Base-by-base conservation (phyloP, 2,329 filamentous ascomycete species). In the Pseudocercospora cruenta region DNA sequence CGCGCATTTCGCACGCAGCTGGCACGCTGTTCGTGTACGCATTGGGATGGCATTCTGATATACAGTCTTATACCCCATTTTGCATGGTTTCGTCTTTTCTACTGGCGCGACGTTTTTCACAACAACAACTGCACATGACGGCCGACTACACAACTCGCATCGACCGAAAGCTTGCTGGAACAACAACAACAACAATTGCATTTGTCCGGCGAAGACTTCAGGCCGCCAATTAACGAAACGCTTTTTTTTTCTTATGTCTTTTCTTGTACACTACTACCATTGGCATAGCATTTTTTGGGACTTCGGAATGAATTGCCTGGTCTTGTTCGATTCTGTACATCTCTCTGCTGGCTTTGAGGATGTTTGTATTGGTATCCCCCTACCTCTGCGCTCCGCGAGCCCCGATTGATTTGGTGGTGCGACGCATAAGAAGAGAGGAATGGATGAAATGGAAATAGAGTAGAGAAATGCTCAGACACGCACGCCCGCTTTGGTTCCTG, bases 51-150 rank as follows among this genome's bases (percentile, higher is more conserved):
- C 59, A 62, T 63, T 66, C 59, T 66, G 53, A 59, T 61, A 62
- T 55, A 49, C 49, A 60, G 64, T 66, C 64, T 62, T 58, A 66
- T 66, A 66, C 64, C 64, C 60, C 63, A 45, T 51, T 61, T 59
- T 58, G 64, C 64, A 59, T 59, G 21, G 36, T 60, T 8, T 43
- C 21, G 49, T n/a, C 19, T 14, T 53, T 59, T 36, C n/a, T 4
- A 51, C 28, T 65, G 54, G 62, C 62, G 54, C 58, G 26, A 10
- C 8, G 53, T 33, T 39, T 55, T 39, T 10, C n/a, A 28, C 33
- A 36, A 19, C 10, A 39, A 39, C 26, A 55, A 55, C 43, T 58
- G 55, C 55, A 58, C 36, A 58, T 58, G 14, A 43, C 60, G 49
- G 47, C 45, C 58, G 14, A 61, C 59, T 51, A 60, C 36, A 31